phyloP scores from a whole-genome alignment of 257 asterid genomes.

The Solanum rostratum region DNA sequence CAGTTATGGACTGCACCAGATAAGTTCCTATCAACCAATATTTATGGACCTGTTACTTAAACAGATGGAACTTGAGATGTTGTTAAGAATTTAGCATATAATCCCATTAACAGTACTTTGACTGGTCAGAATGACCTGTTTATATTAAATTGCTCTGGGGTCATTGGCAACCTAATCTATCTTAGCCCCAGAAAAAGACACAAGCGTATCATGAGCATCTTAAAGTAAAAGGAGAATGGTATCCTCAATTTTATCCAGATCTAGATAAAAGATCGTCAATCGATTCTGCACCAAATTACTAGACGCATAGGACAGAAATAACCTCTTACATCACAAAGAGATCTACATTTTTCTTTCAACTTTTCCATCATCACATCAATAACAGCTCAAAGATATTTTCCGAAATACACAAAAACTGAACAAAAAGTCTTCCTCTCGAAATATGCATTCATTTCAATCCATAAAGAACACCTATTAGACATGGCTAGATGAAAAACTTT shows the following conservation, averaged over 20 bases:
- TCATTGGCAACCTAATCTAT: background rate
- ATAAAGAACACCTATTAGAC: constrained; percentile 20
- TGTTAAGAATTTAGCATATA: background rate
- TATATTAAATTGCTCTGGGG: background rate
- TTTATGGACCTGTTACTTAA: background rate
- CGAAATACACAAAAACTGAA: constrained; percentile 22
- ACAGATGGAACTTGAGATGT: background rate
- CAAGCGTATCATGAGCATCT: background rate
- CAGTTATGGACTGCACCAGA: background rate
- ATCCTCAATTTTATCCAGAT: background rate
- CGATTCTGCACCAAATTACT: background rate
- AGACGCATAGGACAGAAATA: background rate
- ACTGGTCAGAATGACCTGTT: background rate
- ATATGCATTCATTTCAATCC: constrained; percentile 25
- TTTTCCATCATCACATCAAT: constrained; percentile 25
- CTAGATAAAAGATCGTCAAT: background rate
- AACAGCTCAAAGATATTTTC: constrained; percentile 19
- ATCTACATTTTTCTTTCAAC: constrained; percentile 31
- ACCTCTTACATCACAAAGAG: constrained; percentile 35
- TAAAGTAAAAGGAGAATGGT: background rate
- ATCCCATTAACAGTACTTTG: background rate
- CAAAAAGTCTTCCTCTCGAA: constrained; percentile 20
- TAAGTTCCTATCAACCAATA: background rate
- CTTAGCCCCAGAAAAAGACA: background rate
- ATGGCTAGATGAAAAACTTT: constrained; percentile 6